Base-by-base conservation (phyloP, 345 rosid genomes). In the Eucalyptus polybractea region DNA sequence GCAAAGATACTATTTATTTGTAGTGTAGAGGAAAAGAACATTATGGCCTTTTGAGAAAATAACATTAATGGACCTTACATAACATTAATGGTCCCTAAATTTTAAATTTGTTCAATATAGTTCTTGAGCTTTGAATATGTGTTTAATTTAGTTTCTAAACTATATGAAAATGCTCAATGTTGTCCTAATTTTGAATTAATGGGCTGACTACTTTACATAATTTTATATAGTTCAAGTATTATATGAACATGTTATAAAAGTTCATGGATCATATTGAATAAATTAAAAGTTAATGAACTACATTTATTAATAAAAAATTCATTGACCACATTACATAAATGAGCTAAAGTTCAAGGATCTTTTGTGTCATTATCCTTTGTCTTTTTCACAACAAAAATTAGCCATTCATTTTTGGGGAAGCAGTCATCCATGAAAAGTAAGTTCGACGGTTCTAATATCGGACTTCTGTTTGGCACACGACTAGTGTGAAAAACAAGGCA, bases 181-280 rank as follows among this genome's bases (percentile, higher is more conserved):
- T 53, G 10, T 53, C 58, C 0, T 21, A 1, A 53, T 53, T 4
- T 2, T 21, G 25, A 53, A 53, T 21, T 53, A 8, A 53, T 21
- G 25, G 25, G 5, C 2, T 53, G 25, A 53, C 25, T 21, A 4
- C 24, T 53, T 53, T 53, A 2, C 58, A 19, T 53, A 53, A 1
- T 53, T 53, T 53, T 0, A 4, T 53, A 21, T 8, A 53, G 10
- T 53, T 53, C 58, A 53, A 53, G 0, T 53, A 53, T 8, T 53
- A 53, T 2, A 53, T 53, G 25, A 53, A 2, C 2, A 53, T 53
- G 22, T 53, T 3, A 0, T 7, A 53, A 53, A 53, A 53, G 58
- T 21, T 8, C 10, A 8, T 0, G 24, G 5, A 21, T 0, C 58
- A 21, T 1, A 1, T 53, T 1, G 10, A 21, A 53, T 1, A 53